These are phyloP conservation scores for Podila epigama DNA, from an alignment of 192 early-diverging fungal species.

Conservation along the genomic window DNA sequence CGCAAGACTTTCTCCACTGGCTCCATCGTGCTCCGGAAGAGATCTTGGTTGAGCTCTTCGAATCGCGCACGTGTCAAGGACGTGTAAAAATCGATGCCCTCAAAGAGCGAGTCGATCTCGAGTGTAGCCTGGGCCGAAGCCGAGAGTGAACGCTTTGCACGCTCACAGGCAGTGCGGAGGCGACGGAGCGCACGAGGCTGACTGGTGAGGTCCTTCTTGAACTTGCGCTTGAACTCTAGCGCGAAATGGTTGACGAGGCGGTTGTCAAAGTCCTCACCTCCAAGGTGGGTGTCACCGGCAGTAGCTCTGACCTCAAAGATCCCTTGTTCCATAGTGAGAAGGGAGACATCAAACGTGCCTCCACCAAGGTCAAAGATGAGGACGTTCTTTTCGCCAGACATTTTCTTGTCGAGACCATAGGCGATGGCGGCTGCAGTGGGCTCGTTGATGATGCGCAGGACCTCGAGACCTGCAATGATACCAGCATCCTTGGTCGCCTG, in stretches of 20 bases:
- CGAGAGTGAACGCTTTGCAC: constrained; percentile 96
- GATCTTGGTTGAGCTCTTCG: constrained; percentile 97
- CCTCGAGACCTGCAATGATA: constrained; percentile 89
- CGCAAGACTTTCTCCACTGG: constrained; percentile 97
- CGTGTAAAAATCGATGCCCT: constrained; percentile 98
- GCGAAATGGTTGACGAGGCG: constrained; percentile 94
- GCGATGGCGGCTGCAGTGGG: constrained; percentile 97
- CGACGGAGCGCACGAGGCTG: constrained; percentile 95
- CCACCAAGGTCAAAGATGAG: constrained; percentile 97
- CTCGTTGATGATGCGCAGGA: constrained; percentile 98
- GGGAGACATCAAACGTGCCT: constrained; percentile 97
- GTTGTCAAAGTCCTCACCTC: constrained; percentile 99
- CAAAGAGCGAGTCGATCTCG: constrained; percentile 97
- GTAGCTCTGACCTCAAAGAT: constrained; percentile 99
- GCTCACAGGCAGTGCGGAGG: constrained; percentile 97
- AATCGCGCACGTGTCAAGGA: constrained; percentile 98
- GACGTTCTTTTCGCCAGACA: constrained; percentile 82
- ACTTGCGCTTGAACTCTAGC: constrained; percentile 98
- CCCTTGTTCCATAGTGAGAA: constrained; percentile 93
- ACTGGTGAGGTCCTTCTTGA: constrained; percentile 91
- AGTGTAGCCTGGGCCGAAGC: constrained; percentile 92
- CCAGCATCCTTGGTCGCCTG: constrained; percentile 99
- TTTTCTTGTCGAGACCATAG: constrained; percentile 85
- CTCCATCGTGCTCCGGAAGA: constrained; percentile 95
- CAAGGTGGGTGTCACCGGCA: constrained; percentile 97